A percentile compares a stretch with the other conserved stretches of the same genome.
Conservation (phyloP, 345 rosid species). For the Fremontodendron californicum region DNA sequence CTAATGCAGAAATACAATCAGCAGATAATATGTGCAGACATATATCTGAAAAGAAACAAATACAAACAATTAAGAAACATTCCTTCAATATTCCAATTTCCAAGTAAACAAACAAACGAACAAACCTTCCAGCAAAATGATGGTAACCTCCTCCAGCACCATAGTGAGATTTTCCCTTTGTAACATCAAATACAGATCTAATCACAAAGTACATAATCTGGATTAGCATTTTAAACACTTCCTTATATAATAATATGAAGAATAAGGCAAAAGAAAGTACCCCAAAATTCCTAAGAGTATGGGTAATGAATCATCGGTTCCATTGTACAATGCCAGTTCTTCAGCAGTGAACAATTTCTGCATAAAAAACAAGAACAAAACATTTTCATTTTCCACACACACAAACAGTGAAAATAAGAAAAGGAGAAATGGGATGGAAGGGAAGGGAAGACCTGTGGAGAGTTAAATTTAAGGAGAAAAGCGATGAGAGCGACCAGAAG, state of each 20-base stretch:
- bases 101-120: conserved; percentile 1
- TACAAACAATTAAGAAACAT: not conserved
- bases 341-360: conserved; percentile 67
- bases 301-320: conserved; percentile 67
- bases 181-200: conserved; percentile 95
- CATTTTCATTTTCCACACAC: not conserved
- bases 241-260: not conserved
- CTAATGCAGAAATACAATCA: not conserved
- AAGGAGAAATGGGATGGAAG: not conserved
- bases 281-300: conserved; percentile 85
- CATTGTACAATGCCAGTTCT: conserved; percentile 71
- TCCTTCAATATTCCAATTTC: not conserved
- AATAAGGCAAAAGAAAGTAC: conserved; percentile 26
- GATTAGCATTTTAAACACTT: not conserved
- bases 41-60: not conserved
- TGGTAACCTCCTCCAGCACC: conserved; percentile 85
- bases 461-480: conserved; percentile 34
- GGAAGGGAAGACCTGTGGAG: conserved; percentile 37
- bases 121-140: conserved; percentile 93
- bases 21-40: not conserved
- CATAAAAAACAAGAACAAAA: not conserved
- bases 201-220: conserved; percentile 3
- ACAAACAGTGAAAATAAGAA: not conserved
- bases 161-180: conserved; percentile 88
- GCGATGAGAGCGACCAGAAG: conserved; percentile 44